Conservation (phyloP, 352 stramenopile genomes). For the Thalassiosira mediterranea region DNA sequence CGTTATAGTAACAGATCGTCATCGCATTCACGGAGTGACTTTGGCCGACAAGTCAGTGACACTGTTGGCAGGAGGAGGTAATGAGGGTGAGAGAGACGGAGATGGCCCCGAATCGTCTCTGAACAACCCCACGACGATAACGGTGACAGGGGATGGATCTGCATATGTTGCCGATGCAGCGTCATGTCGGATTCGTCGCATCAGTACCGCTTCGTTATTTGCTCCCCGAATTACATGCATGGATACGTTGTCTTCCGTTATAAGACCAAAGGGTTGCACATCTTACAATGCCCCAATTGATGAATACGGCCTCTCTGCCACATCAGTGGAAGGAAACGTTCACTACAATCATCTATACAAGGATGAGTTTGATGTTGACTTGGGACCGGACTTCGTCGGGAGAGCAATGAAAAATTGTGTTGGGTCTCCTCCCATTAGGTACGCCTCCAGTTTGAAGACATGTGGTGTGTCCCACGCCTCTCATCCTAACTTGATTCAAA, state of each 20-base stretch:
- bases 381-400: constrained; percentile 74
- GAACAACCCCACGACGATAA: constrained; percentile 86
- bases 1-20: constrained; percentile 89
- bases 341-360: constrained; percentile 90
- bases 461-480: too few relatives aligned
- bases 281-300: constrained; percentile 93
- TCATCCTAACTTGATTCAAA: too few relatives aligned
- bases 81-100: constrained; percentile 87
- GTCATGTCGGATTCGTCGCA: constrained; percentile 88
- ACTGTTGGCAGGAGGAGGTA: constrained; percentile 88
- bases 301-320: constrained; percentile 85
- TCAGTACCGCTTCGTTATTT: constrained; percentile 85
- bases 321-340: constrained; percentile 89
- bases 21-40: constrained; percentile 87
- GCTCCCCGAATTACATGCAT: constrained; percentile 84
- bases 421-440: constrained; percentile 87
- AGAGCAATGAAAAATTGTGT: constrained; percentile 90
- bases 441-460: too few relatives aligned
- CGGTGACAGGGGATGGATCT: constrained; percentile 87
- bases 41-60: constrained; percentile 84
- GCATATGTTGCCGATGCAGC: constrained; percentile 91
- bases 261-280: constrained; percentile 91
- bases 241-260: constrained; percentile 86
- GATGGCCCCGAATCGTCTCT: constrained; percentile 88
- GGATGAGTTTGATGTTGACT: constrained; percentile 57